Evolutionary conservation across 2,329 filamentous ascomycete genomes (phyloP).

Genomic region (Talaromyces sp.): DNA sequence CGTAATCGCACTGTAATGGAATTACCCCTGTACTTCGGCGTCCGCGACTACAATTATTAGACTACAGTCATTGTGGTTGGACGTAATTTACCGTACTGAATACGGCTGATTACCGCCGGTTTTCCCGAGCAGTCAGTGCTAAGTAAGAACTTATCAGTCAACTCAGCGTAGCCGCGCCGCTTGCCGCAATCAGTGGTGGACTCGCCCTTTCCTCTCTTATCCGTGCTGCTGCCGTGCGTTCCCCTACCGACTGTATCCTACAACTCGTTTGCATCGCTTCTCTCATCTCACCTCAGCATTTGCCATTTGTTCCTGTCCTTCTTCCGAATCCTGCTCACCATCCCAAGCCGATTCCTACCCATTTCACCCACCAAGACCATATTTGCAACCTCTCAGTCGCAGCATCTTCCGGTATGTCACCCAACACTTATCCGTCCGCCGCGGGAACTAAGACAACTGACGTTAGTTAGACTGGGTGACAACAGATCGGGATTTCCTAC

Average conservation of each 20-base stretch:
- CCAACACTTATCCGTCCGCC: not conserved
- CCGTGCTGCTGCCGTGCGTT: not conserved
- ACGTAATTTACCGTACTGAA: not conserved
- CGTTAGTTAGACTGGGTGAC: not conserved
- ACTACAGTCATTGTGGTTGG: not conserved
- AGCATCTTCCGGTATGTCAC: not conserved
- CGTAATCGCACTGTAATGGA: not conserved
- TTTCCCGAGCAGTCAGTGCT: not conserved
- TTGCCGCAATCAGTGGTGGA: not conserved
- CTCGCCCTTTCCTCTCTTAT: slow-evolving; percentile 1
- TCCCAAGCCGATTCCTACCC: not conserved
- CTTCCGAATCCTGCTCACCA: not conserved
- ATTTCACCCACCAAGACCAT: not conserved
- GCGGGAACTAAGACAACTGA: slow-evolving; percentile 13
- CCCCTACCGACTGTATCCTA: not conserved
- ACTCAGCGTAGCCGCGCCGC: not conserved
- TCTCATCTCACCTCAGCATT: not conserved
- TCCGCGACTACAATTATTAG: not conserved
- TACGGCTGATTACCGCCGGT: slow-evolving; percentile 3
- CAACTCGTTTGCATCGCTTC: not conserved
- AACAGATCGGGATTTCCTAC: not conserved
- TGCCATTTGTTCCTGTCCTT: not conserved
- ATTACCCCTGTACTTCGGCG: not conserved
- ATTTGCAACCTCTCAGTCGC: not conserved
- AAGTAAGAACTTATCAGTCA: not conserved